Percentiles rank a stretch among this genome's conserved stretches.
These are phyloP conservation scores for Juncus inflexus DNA, from an alignment of 176 grass and related monocot species.

Conservation along the genomic window DNA sequence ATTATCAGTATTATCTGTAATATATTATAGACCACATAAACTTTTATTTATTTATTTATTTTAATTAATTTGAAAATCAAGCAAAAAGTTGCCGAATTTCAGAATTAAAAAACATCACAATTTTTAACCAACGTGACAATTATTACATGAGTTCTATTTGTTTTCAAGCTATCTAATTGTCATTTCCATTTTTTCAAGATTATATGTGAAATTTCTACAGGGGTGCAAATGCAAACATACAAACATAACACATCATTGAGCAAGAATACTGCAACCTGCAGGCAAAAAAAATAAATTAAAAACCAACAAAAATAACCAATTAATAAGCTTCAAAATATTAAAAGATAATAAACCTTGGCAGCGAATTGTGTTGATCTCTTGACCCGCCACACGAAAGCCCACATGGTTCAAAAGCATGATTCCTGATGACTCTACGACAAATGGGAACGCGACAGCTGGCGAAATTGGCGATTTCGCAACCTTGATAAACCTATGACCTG, in stretches of 20 bases:
- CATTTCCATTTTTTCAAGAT: too few species aligned
- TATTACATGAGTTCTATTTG: too few species aligned
- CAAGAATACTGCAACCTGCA: conserved; percentile 67
- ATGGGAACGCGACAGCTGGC: conserved; percentile 79
- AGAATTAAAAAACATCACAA: too few species aligned
- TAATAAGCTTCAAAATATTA: conserved; percentile 2
- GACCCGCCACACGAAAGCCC: conserved; percentile 49
- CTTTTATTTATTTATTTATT: too few species aligned
- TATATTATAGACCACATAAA: too few species aligned
- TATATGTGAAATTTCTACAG: too few species aligned
- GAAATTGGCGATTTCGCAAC: conserved; percentile 90
- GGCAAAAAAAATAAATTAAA: conserved; percentile 27
- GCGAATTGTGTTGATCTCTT: conserved; percentile 69
- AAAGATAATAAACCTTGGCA: conserved; percentile 50
- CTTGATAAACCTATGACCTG: conserved; percentile 84
- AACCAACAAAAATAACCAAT: conserved; percentile 10
- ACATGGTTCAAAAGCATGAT: conserved; percentile 61
- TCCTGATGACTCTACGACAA: conserved; percentile 66
- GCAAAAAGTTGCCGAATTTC: too few species aligned
- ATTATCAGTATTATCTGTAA: too few species aligned
- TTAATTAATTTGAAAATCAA: too few species aligned
- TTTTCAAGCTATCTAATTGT: too few species aligned
- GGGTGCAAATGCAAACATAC: too few species aligned
- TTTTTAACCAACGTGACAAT: too few species aligned
- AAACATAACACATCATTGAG: conserved; percentile 13